Evolutionary conservation across 2,329 filamentous ascomycete genomes (phyloP), one percentile per base, ranked within the genome.

Genomic region (Thelonectria discophora): DNA sequence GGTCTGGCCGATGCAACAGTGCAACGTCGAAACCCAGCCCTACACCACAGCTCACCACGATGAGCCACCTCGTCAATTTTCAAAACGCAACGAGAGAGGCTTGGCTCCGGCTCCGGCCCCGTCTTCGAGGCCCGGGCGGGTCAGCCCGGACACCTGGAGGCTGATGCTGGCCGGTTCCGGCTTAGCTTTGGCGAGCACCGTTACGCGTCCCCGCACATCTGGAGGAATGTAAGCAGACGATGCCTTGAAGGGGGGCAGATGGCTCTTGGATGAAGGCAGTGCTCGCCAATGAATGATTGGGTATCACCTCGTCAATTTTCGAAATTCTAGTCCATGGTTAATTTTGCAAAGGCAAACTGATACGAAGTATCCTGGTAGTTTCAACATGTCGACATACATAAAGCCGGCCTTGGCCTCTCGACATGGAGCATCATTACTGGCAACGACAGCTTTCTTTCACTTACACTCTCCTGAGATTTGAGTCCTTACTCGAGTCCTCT

Each of bases 131-230:
- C 15, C 13, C 9, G 27, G 20, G 21, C 42, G 48, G 58, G 53
- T 57, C 48, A 47, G 47, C 39, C 46, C 27, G 27, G 27, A 30
- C 27, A 9, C 5, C 27, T 49, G 21, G 53, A 49, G 58, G 53
- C 42, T 53, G 47, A 57, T 30, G 53, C 21, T 30, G 30, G 48
- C 42, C 48, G 13, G 48, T 52, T 61, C 32, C 34, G 58, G 61
- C 43, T 47, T 64, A 61, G 61, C 53, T 40, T 64, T 64, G 61
- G 61, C 61, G 61, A 64, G 61, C 49, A 37, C 17, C 37, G 30
- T 43, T 49, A 34, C 49, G 45, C 48, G 47, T 24, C 47, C 56
- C 52, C 24, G 17, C 24, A 21, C 32, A 27, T 3, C 5, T 56
- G 47, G 37, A 37, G 48, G 13, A 37, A 50, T 43, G 55, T 57